Evolutionary conservation across 345 rosid species (phyloP), one percentile per base, ranked within the genome.

Genomic region (Lepidium didymum): DNA sequence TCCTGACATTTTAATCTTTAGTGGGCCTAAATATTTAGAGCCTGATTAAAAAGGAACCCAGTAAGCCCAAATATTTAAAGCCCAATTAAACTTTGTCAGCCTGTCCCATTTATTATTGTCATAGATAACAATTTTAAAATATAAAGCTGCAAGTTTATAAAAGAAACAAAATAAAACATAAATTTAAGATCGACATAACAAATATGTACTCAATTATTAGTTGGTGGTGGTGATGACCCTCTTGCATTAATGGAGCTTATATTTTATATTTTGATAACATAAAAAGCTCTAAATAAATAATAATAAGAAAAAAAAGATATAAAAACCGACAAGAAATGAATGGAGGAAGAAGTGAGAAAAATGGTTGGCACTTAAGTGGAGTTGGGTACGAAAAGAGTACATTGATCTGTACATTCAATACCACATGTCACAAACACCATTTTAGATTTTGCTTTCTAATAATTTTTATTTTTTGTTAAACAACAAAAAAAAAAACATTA

Each of bases 361-460:
- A 64, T 64, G 65, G 76, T 72, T 72, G 76, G 76, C 70, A 72
- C 65, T 72, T 44, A 56, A 72, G 60, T 64, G 66, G 76, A 61
- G 53, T 72, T 64, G 43, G 71, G 71, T 72, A 72, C 76, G 64
- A 64, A 64, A 51, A 40, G 60, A 38, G 76, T 72, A 64, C 76
- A 52, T 72, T 49, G 66, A 72, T 65, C 66, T 72, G 59, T 64
- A 64, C 71, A 55, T 14, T 31, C 64, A 47, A 64, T 56, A 47
- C 70, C 70, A 72, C 76, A 64, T 56, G 60, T 58, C 53, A 47
- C 56, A 13, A 37, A 56, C 23, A 56, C 45, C 56, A 63, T 55
- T 45, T 55, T 1, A 47, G 50, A 55, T 72, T 66, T 62, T 70
- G 51, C 34, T 58, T 47, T 16, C 18, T 69, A 40, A 40, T 2